Base-by-base conservation (phyloP, 805 yeast species). In the Yarrowia sp. region DNA sequence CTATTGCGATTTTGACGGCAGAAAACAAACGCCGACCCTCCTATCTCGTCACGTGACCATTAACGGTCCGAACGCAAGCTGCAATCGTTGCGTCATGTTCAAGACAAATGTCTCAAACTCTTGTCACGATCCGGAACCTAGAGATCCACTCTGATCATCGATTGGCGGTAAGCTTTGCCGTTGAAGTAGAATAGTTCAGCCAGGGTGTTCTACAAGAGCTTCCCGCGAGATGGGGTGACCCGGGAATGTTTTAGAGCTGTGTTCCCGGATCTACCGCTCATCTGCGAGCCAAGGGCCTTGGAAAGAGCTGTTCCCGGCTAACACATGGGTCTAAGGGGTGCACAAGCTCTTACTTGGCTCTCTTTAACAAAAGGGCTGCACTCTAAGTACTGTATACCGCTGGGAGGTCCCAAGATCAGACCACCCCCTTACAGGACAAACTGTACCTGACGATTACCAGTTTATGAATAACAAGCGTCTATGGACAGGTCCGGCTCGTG, bases 81-180 rank as follows among this genome's bases (percentile, higher is more conserved):
- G 55, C 55, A 48, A 7, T 26, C 15, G 22, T 35, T 49, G 55
- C 55, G 16, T 15, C 53, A 49, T 35, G 8, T 49, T 15, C 32
- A n/a, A 49, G 40, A 35, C 55, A 49, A 8, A 49, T 49, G 55
- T 49, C 55, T 49, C 55, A 49, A 22, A n/a, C 40, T 49, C n/a
- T 49, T 32, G 40, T 22, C 7, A 5, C 14, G 36, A 48, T 26
- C 50, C 36, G 48, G 16, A 45, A 45, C 26, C 7, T 45, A 45
- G 19, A n/a, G 46, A n/a, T 42, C 46, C 11, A n/a, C 19, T n/a
- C 8, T 8, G n/a, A n/a, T n/a, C 46, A 42, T 42, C 46, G 46
- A n/a, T 5, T 26, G 32, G 32, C 32, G 7, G 32, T 26, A 26
- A 26, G 32, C 2, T 26, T 26, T 26, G 32, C 32, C 32, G 32